Base-by-base conservation (phyloP, 257 asterid species). In the Nicotiana noctiflora region DNA sequence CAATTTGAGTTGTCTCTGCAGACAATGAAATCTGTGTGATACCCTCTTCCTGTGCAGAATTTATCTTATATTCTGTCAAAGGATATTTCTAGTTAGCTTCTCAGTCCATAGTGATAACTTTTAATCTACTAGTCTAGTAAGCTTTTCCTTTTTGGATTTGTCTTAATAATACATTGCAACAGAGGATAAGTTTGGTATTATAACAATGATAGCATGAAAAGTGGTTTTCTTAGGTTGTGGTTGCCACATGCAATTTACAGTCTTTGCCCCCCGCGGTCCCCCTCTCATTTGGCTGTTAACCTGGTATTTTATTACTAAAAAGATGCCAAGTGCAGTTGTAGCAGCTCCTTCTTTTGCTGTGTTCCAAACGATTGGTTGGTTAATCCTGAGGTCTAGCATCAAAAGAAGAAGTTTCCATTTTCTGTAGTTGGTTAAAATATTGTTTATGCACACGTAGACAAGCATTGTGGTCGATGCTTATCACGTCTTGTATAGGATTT, bases 1-100 rank as follows among this genome's bases (percentile, higher is more conserved):
- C 98, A 6, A 89, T 93, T 78, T 93, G 89, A 93, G 88, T 70
- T 27, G 12, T 76, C 17, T 52, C 79, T 57, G 44, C 25, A 40
- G 76, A 53, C 80, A 29, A 23, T 32, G 79, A 74, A 49, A 37
- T 74, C 15, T 49, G 61, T 64, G 21, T 49, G 23, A 49, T 21
- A 46, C 61, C 15, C 9, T 74, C 14, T 46, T 8, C 79, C 40
- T 49, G 79, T 49, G 79, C 61, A 74, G 79, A 49, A 25, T 49
- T 19, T 21, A 27, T 74, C 79, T 46, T 74, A 74, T 74, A 8
- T 74, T 12, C 78, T 74, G 59, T 7, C 25, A 12, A 14, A 74
- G 61, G 61, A 49, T 27, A 25, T 49, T 49, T 74, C 40, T 74
- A 74, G 61, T 49, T 49, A 74, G 61, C 55, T 49, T 49, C 61